Percentiles rank a stretch among this genome's conserved stretches.
Evolutionary conservation across 345 rosid species (phyloP).

Genomic region (Diplotaxis tenuifolia): DNA sequence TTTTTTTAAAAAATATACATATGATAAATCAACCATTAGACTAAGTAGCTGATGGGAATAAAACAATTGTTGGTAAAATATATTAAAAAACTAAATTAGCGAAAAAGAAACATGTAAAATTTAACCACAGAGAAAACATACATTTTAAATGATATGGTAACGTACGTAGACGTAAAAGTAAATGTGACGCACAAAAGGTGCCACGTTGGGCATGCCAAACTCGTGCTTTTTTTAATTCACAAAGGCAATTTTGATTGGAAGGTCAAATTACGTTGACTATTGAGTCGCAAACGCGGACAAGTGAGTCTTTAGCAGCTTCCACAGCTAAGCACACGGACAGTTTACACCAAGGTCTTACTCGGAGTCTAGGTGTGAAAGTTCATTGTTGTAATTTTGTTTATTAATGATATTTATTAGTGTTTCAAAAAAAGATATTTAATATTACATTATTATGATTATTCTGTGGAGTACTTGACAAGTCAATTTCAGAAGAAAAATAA

Average conservation of each 20-base stretch:
- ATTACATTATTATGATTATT: too few relatives aligned
- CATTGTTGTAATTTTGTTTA: not conserved
- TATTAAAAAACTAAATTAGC: not conserved
- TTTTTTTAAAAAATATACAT: too few relatives aligned
- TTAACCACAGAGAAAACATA: not conserved
- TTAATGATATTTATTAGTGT: not conserved
- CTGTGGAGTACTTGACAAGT: not conserved
- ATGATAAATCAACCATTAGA: not conserved
- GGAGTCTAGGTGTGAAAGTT: too few relatives aligned
- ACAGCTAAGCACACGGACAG: not conserved
- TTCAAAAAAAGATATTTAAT: too few relatives aligned
- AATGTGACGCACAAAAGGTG: not conserved
- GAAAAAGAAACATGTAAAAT: not conserved
- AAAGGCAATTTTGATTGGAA: not conserved
- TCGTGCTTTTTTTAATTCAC: constrained; percentile 14
- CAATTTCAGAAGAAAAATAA: not conserved
- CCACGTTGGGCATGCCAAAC: constrained; percentile 12
- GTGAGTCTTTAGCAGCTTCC: not conserved
- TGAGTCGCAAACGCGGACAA: constrained; percentile 6
- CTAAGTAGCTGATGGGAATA: not conserved
- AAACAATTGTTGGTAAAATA: not conserved
- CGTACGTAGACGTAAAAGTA: not conserved
- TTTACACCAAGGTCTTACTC: not conserved
- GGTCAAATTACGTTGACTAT: not conserved
- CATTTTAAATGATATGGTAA: not conserved